These are phyloP conservation scores for Fusarium nodosum DNA, from an alignment of 2,329 filamentous ascomycete species.

Conservation along the genomic window DNA sequence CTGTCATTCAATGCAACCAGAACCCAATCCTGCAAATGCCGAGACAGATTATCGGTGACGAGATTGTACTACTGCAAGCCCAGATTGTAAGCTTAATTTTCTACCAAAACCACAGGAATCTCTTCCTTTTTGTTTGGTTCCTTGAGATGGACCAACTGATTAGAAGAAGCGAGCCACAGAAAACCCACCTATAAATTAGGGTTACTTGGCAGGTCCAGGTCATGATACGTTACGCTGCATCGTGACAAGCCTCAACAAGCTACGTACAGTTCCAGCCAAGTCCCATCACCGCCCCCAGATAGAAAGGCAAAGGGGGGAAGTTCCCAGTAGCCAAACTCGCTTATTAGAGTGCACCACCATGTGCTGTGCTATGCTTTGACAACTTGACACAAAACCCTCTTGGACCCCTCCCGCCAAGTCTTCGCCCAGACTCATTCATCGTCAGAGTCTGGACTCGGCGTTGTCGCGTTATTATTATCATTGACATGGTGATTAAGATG, in stretches of 20 bases:
- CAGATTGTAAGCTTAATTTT: constrained; percentile 27
- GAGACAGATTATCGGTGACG: constrained; percentile 2
- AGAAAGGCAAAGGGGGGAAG: constrained; percentile 7
- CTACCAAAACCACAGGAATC: constrained; percentile 7
- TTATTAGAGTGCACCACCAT: constrained; percentile 31
- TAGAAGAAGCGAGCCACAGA: neutral
- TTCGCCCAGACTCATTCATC: constrained; percentile 32
- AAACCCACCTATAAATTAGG: constrained; percentile 15
- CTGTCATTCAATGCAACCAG: neutral
- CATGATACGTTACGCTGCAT: constrained; percentile 35
- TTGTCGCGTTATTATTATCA: constrained; percentile 15
- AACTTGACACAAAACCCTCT: constrained; percentile 43
- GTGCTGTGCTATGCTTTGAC: constrained; percentile 24
- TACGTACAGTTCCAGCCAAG: constrained; percentile 3
- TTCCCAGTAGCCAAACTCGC: constrained; percentile 38
- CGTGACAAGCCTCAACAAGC: constrained; percentile 28
- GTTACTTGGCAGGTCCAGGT: constrained; percentile 21
- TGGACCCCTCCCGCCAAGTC: constrained; percentile 39
- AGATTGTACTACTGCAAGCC: constrained; percentile 17
- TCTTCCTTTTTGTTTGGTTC: neutral
- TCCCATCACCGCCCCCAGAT: constrained; percentile 10
- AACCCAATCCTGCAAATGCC: neutral
- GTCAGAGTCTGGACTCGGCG: constrained; percentile 43
- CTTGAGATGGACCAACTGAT: neutral
- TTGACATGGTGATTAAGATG: constrained; percentile 15